phyloP scores from a whole-genome alignment of 1,284 basidiomycete species.

The Microbotryum scabiosae region DNA sequence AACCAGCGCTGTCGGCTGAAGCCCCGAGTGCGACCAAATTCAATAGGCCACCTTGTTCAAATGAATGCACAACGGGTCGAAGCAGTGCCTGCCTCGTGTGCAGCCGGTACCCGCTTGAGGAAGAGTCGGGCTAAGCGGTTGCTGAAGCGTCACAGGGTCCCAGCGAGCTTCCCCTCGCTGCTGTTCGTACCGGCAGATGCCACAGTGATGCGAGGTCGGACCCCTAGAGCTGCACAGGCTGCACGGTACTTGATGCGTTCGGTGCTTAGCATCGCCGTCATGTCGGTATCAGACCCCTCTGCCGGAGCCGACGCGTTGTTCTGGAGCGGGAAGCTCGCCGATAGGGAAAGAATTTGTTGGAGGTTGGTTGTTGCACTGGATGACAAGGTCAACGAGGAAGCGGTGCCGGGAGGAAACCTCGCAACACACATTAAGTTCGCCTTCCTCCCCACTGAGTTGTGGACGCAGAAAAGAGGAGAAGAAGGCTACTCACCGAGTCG shows the following conservation, averaged over 20 bases:
- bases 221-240: slow-evolving; percentile 72
- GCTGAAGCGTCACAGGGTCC: too few relatives aligned
- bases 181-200: too few relatives aligned
- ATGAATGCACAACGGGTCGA: too few relatives aligned
- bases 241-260: slow-evolving; percentile 82
- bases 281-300: slow-evolving; percentile 53
- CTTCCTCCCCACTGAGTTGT: slow-evolving; percentile 34
- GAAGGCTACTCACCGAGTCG: slow-evolving; percentile 43
- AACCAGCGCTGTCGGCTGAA: too few relatives aligned
- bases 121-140: too few relatives aligned
- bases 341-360: slow-evolving; percentile 58
- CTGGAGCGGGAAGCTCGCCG: slow-evolving; percentile 62
- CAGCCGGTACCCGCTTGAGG: too few relatives aligned
- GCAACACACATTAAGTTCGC: slow-evolving; percentile 36
- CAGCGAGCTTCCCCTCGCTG: too few relatives aligned
- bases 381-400: background rate
- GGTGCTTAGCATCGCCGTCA: slow-evolving; percentile 64
- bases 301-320: slow-evolving; percentile 50
- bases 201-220: slow-evolving; percentile 48
- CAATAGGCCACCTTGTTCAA: too few relatives aligned
- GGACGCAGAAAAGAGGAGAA: slow-evolving; percentile 56
- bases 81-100: too few relatives aligned
- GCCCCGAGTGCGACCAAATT: too few relatives aligned
- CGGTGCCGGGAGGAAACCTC: too few relatives aligned
- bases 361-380: slow-evolving; percentile 55